Evolutionary conservation across 768 basidiomycete genomes (phyloP), one percentile per base, ranked within the genome.

Genomic region (Boletus reticuloceps): DNA sequence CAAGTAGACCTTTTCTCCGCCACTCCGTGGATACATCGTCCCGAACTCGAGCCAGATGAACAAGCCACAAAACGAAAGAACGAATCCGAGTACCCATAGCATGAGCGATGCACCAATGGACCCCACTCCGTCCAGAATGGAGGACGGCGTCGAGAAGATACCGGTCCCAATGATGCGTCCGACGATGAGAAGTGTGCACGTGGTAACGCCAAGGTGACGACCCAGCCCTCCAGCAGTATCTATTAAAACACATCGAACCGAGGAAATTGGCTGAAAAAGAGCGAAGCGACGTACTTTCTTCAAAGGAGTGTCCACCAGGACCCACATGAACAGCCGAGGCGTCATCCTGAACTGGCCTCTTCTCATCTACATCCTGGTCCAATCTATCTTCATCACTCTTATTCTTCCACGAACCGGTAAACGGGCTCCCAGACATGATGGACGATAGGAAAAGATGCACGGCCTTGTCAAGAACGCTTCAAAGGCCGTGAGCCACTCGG

Each of bases 31-130:
- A 55, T 78, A 82, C 83, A 84, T 85, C 4, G 82, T 81, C 7
- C 84, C 84, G 45, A 79, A 79, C 55, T 85, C 83, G 27, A 85
- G 77, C 82, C 82, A 84, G 52, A 84, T 78, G 62, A 85, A 83
- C 12, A 84, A 67, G 0, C 82, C 82, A 51, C 80, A 84, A 56
- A 79, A 80, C 0, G 82, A 83, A 3, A 85, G 74, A 1, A 77
- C 60, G 59, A 84, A 82, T 6, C 83, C 84, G 20, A 84, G 78
- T 2, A 84, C 79, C 84, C 83, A 85, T 19, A 84, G 78, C 77
- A 85, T 78, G 47, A 85, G 69, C 0, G 82, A 83, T 1, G 83
- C 82, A n/a, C 83, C 84, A 16, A 84, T 70, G 8, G 82, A 83
- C 12, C 79, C 79, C 0, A 84, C 83, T 0, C 81, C 79, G 0